Percentiles rank a stretch among this genome's conserved stretches.
Conservation (phyloP, 257 asterid genomes). For the Solanum tarapatanum region DNA sequence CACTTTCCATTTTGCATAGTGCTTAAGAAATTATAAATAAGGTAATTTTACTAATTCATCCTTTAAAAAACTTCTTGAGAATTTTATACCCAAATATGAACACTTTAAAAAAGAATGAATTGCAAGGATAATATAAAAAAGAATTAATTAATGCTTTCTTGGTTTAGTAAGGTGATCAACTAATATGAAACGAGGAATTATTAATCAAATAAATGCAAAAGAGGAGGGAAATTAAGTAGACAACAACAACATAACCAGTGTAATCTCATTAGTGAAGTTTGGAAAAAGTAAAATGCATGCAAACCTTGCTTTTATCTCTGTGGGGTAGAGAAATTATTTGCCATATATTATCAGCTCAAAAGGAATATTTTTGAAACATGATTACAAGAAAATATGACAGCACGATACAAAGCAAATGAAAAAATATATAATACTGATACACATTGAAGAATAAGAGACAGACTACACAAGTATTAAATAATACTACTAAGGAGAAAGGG, state of each 20-base stretch:
- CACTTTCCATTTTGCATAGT: not conserved
- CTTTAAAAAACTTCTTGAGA: not conserved
- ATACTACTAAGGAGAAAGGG: not conserved
- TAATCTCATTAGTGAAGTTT: not conserved
- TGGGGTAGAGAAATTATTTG: not conserved
- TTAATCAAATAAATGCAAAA: not conserved
- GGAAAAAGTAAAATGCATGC: not conserved
- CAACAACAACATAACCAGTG: not conserved
- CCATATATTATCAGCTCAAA: not conserved
- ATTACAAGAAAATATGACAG: not conserved
- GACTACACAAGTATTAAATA: not conserved
- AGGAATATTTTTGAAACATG: not conserved
- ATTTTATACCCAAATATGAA: not conserved
- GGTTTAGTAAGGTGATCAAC: not conserved
- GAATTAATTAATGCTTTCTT: no score
- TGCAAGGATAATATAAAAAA: not conserved
- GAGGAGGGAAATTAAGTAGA: not conserved
- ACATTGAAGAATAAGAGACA: not conserved
- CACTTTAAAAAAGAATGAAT: not conserved
- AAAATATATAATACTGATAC: not conserved
- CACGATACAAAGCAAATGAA: not conserved
- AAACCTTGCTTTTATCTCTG: not conserved
- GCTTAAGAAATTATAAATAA: no score
- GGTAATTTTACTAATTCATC: not conserved
- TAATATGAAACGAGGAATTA: not conserved